phyloP scores from a whole-genome alignment of 257 asterid species.

The Plantago elongata region DNA sequence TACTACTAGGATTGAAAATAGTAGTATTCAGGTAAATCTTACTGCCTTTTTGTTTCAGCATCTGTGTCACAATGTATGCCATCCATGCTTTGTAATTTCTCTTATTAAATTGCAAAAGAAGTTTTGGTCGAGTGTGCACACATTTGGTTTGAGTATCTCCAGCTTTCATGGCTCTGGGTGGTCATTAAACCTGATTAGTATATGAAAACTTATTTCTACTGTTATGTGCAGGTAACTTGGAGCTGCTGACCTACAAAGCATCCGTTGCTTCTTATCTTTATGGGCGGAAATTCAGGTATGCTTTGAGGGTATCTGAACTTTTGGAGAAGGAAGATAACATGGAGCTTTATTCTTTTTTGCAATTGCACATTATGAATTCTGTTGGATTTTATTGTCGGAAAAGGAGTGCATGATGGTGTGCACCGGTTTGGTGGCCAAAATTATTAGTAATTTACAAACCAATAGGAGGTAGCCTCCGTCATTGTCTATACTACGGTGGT shows the following conservation, averaged over 20 bases:
- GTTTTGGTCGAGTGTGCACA: not conserved
- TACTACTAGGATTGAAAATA: too few relatives aligned
- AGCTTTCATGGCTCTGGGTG: not conserved
- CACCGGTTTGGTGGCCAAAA: too few relatives aligned
- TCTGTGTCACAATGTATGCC: too few relatives aligned
- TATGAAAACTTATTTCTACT: not conserved
- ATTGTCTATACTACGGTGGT: too few relatives aligned
- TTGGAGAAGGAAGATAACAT: conserved; percentile 35
- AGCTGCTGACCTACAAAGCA: conserved; percentile 63
- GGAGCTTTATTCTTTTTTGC: conserved; percentile 50
- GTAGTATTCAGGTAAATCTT: too few relatives aligned
- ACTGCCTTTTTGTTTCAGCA: too few relatives aligned
- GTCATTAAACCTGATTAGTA: too few relatives aligned
- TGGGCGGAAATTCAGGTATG: conserved; percentile 55
- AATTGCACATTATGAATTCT: conserved; percentile 43
- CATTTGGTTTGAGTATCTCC: not conserved
- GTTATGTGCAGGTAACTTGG: conserved; percentile 51
- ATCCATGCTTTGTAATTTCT: too few relatives aligned
- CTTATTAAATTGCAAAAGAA: too few relatives aligned
- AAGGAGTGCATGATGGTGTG: conserved; percentile 11
- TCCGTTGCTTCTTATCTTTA: conserved; percentile 68
- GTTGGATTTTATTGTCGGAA: conserved; percentile 41
- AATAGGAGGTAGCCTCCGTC: too few relatives aligned
- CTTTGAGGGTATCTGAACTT: conserved; percentile 35
- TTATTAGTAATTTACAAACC: too few relatives aligned